phyloP scores from a whole-genome alignment of 768 basidiomycete species.

The Ramaria sp. region DNA sequence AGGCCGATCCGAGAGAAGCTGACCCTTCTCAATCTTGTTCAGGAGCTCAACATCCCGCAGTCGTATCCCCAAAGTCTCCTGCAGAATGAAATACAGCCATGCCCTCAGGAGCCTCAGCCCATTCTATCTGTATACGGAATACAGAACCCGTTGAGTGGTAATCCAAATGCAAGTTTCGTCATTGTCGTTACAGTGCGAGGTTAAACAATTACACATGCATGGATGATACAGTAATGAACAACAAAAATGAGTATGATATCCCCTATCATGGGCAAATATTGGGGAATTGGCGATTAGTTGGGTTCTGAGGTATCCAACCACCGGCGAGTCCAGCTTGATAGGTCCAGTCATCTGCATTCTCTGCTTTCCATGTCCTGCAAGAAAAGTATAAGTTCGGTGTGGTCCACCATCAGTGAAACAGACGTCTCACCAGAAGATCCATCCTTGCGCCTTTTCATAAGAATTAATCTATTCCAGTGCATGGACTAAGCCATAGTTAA shows the following conservation, averaged over 20 bases:
- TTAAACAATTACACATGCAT: background rate
- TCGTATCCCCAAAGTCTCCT: background rate
- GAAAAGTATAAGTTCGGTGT: background rate
- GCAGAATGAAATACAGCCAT: background rate
- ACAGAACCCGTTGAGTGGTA: too few relatives aligned
- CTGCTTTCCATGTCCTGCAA: conserved; percentile 67
- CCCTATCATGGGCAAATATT: conserved; percentile 42
- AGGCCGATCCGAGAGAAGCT: background rate
- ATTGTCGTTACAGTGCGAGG: background rate
- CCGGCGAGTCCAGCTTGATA: conserved; percentile 79
- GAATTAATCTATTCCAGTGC: conserved; percentile 29
- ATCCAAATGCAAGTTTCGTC: too few relatives aligned
- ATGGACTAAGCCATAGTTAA: background rate
- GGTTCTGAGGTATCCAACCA: conserved; percentile 78
- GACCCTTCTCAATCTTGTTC: background rate
- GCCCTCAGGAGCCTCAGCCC: too few relatives aligned
- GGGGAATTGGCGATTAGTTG: conserved; percentile 43
- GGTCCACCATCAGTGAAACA: background rate
- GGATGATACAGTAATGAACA: background rate
- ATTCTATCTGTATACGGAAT: too few relatives aligned
- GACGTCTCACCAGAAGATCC: conserved; percentile 48
- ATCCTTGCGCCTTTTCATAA: conserved; percentile 53
- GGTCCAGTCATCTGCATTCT: conserved; percentile 80
- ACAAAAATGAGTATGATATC: background rate
- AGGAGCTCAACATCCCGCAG: background rate